Evolutionary conservation across 192 early-diverging fungal species (phyloP).

Genomic region (Podila horticola): DNA sequence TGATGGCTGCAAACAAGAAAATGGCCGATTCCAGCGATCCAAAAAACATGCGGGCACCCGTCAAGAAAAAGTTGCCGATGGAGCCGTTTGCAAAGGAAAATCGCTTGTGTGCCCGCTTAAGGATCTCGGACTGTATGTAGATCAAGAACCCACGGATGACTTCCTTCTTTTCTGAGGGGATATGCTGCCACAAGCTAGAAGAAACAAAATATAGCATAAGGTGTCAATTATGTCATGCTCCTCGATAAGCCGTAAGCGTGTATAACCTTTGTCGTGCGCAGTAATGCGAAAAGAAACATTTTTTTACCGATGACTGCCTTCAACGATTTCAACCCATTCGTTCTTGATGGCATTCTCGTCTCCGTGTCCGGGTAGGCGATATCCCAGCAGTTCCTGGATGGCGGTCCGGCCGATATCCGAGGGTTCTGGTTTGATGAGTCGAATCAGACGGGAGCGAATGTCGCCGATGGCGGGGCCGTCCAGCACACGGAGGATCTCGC

Average conservation of each 20-base stretch:
- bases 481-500: conserved; percentile 76
- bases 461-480: conserved; percentile 84
- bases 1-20: conserved; percentile 78
- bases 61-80: conserved; percentile 85
- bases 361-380: conserved; percentile 70
- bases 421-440: conserved; percentile 70
- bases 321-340: conserved; percentile 79
- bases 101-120: conserved; percentile 66
- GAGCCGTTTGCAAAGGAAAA: conserved; percentile 81
- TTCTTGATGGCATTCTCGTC: conserved; percentile 67
- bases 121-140: conserved; percentile 73
- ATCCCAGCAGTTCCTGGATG: conserved; percentile 74
- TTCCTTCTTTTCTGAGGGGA: conserved; percentile 66
- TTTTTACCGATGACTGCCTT: conserved; percentile 73
- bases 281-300: conserved; percentile 1
- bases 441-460: conserved; percentile 70
- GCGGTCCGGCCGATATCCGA: conserved; percentile 65
- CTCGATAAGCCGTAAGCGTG: background rate
- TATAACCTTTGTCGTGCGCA: background rate
- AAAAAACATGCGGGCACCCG: conserved; percentile 81
- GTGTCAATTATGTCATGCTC: background rate
- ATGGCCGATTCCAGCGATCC: conserved; percentile 75
- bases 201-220: background rate
- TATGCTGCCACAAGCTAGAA: conserved; percentile 59
- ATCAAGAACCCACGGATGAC: conserved; percentile 79